These are phyloP conservation scores for Myxozyma sirexii DNA, from an alignment of 805 yeast species.

Conservation along the genomic window DNA sequence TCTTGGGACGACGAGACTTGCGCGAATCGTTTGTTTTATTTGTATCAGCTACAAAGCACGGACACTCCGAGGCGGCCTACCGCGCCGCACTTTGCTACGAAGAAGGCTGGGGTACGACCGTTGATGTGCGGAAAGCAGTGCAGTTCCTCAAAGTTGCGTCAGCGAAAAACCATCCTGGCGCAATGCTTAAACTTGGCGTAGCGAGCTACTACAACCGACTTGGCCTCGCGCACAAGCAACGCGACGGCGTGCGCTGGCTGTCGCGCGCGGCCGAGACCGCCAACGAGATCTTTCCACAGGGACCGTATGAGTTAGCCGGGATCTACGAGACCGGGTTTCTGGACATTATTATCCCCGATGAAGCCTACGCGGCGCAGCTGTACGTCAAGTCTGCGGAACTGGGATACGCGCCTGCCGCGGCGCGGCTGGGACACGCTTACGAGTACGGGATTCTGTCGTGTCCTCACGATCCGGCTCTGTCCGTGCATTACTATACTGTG, in stretches of 20 bases:
- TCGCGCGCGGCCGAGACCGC: slow-evolving; percentile 84
- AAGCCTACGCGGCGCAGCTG: slow-evolving; percentile 79
- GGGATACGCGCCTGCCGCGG: slow-evolving; percentile 80
- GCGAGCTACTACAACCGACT: slow-evolving; percentile 81
- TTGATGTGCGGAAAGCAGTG: slow-evolving; percentile 83
- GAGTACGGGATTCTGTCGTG: slow-evolving; percentile 72
- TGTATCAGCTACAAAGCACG: slow-evolving; percentile 89
- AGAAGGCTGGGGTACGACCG: slow-evolving; percentile 89
- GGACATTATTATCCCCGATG: slow-evolving; percentile 84
- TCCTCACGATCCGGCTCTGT: slow-evolving; percentile 76
- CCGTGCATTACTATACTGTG: slow-evolving; percentile 89
- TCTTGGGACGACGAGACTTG: slow-evolving; percentile 64
- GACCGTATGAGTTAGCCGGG: slow-evolving; percentile 88
- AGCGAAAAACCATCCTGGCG: slow-evolving; percentile 90
- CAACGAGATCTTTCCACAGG: slow-evolving; percentile 82
- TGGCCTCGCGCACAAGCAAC: slow-evolving; percentile 70
- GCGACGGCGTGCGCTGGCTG: slow-evolving; percentile 89
- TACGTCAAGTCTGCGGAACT: slow-evolving; percentile 87
- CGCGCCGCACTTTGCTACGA: slow-evolving; percentile 90
- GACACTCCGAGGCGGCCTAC: slow-evolving; percentile 88
- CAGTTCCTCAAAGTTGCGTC: slow-evolving; percentile 87
- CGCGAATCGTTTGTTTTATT: slow-evolving; percentile 76
- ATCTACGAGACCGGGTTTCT: slow-evolving; percentile 81
- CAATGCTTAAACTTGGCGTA: slow-evolving; percentile 89
- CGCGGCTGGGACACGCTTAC: slow-evolving; percentile 77